Base-by-base conservation (phyloP, 495 filamentous ascomycete genomes). In the Hyaloscypha bicolor region DNA sequence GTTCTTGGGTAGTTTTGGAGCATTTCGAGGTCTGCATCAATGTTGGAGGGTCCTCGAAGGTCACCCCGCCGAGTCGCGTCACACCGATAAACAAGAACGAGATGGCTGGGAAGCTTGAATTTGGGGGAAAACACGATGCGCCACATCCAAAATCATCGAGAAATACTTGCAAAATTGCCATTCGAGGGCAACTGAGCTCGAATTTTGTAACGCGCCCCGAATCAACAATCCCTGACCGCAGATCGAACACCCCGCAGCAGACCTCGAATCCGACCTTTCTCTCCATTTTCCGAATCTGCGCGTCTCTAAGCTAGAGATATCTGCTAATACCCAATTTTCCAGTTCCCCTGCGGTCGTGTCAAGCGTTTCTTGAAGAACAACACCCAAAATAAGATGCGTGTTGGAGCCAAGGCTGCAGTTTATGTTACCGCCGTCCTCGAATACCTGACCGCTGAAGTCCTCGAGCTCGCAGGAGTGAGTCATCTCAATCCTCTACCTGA, bases 311-410 rank as follows among this genome's bases (percentile, higher is more conserved):
- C 14, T 32, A 6, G 32, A 58, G 1, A 25, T 39, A 25, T 66
- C 65, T 70, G 57, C 80, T 82, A 73, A 86, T 71, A 71, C 11
- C 25, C 70, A 51, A 22, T 60, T 31, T 30, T 70, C 66, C 77
- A 99, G 96, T 99, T 99, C 82, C 95, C 95, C 51, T 99, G 95
- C 77, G 95, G 95, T 81, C 96, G 95, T 90, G 94, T 99, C 76
- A 99, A 99, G 89, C 94, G 95, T 82, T 97, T 97, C 84, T 83
- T 99, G 76, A 97, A 97, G 87, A 95, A 95, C 80, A 97, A 97
- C 81, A 98, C 95, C 30, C 95, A 97, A 74, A 96, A 97, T 81
- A 98, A 98, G 86, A 98, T 97, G 93, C 94, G 95, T 82, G 96
- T 99, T 71, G 96, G 95, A 73, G 95, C 95, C 72, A 99, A 99